Base-by-base conservation (phyloP, 2,329 filamentous ascomycete genomes). In the Emydomyces testavorans region DNA sequence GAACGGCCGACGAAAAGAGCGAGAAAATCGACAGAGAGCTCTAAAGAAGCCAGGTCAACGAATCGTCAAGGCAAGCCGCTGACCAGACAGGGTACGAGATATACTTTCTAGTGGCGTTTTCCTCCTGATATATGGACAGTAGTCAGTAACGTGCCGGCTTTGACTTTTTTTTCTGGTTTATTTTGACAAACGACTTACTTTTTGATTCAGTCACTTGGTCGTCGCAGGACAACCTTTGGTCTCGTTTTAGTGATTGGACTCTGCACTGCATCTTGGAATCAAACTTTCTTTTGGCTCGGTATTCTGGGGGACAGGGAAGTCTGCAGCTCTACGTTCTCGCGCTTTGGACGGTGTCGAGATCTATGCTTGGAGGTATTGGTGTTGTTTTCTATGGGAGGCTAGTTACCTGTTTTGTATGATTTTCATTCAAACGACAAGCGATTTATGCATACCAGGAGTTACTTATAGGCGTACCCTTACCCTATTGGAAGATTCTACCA, bases 81-180 rank as follows among this genome's bases (percentile, higher is more conserved):
- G 40, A 71, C 70, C 6, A 64, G 75, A 53, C 74, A 76, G 54
- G 73, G 73, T 11, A 67, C 66, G 28, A 66, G 71, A 42, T 72
- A 73, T 57, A 64, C 64, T 49, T 71, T 70, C 52, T 71, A 60
- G 38, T 7, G 8, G 29, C 32, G 18, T 10, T 36, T 11, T 16
- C 2, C 32, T 21, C 15, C 21, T 15, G 26, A 18, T 13, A 38
- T 24, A 15, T 24, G 3, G 16, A 23, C n/a, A n/a, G n/a, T n/a
- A 32, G 13, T 42, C 39, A 18, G 46, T 35, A 41, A 50, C 13
- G 18, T 46, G 31, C 44, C 42, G 48, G 46, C 28, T 7, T 39
- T 21, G 15, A 20, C 37, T 49, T 21, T 24, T 29, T 15, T 43
- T 43, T 42, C 29, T 44, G 36, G 31, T 41, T 35, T 37, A 35